phyloP scores from a whole-genome alignment of 2,329 filamentous ascomycete species.

The Sporothrix mexicana region DNA sequence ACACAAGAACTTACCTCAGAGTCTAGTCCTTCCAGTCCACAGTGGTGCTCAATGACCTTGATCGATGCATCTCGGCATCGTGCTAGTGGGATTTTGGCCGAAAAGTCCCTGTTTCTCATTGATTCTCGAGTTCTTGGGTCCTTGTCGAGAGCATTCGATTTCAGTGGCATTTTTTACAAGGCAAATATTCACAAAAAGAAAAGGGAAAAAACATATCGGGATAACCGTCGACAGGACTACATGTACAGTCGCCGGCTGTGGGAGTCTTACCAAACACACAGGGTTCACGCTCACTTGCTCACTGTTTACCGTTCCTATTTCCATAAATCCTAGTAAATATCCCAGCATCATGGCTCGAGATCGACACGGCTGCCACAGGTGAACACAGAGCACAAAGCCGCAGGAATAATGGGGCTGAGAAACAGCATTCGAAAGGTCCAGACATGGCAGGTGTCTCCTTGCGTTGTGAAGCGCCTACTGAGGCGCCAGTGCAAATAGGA shows the following conservation, averaged over 20 bases:
- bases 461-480: neutral
- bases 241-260: neutral
- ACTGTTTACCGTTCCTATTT: neutral
- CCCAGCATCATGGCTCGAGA: neutral
- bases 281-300: neutral
- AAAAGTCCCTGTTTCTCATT: neutral
- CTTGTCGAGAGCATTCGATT: neutral
- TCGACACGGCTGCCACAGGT: neutral
- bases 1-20: neutral
- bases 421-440: neutral
- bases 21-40: neutral
- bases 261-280: too few species aligned
- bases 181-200: neutral
- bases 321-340: too few species aligned
- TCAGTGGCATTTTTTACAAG: neutral
- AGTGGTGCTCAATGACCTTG: neutral
- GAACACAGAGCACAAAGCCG: neutral
- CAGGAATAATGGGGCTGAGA: neutral
- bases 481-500: neutral
- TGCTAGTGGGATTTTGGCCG: neutral
- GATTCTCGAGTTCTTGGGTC: neutral
- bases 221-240: neutral
- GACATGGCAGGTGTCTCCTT: conserved; percentile 1
- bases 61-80: conserved; percentile 16
- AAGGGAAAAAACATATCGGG: too few species aligned